Percentiles rank a stretch among this genome's conserved stretches.
Conservation (phyloP, 2,329 filamentous ascomycete species). For the Purpureocillium takamizusanense region DNA sequence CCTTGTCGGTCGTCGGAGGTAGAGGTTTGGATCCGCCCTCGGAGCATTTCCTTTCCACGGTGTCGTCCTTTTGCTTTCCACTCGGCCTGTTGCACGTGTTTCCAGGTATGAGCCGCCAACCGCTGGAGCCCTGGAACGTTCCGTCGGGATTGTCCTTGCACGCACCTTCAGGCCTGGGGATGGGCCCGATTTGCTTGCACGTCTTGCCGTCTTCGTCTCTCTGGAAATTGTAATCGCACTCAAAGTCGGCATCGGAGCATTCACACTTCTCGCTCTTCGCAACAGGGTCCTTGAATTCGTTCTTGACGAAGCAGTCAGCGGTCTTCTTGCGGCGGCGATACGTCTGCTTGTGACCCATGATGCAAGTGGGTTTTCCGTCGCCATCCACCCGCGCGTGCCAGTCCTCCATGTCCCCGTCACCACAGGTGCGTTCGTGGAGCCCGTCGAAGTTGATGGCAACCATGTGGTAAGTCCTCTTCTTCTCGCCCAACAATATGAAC, state of each 20-base stretch:
- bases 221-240: constrained; percentile 91
- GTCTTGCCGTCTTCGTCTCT: constrained; percentile 55
- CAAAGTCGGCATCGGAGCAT: constrained; percentile 78
- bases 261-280: constrained; percentile 67
- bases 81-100: constrained; percentile 57
- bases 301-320: constrained; percentile 80
- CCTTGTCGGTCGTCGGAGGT: constrained; percentile 55
- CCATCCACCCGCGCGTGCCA: constrained; percentile 81
- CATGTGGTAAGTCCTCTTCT: constrained; percentile 49
- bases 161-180: constrained; percentile 59
- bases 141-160: constrained; percentile 60
- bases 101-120: constrained; percentile 85
- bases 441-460: constrained; percentile 77
- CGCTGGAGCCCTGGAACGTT: constrained; percentile 76
- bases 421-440: constrained; percentile 72
- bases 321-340: constrained; percentile 79
- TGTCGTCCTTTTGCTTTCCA: constrained; percentile 59
- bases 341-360: constrained; percentile 93
- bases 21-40: constrained; percentile 42
- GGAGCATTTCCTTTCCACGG: constrained; percentile 67
- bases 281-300: constrained; percentile 71
- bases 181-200: constrained; percentile 55
- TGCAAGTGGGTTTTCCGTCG: constrained; percentile 71
- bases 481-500: constrained; percentile 68
- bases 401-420: constrained; percentile 68